phyloP scores from a whole-genome alignment of 805 yeast genomes.

The Alloascoidea africana region DNA sequence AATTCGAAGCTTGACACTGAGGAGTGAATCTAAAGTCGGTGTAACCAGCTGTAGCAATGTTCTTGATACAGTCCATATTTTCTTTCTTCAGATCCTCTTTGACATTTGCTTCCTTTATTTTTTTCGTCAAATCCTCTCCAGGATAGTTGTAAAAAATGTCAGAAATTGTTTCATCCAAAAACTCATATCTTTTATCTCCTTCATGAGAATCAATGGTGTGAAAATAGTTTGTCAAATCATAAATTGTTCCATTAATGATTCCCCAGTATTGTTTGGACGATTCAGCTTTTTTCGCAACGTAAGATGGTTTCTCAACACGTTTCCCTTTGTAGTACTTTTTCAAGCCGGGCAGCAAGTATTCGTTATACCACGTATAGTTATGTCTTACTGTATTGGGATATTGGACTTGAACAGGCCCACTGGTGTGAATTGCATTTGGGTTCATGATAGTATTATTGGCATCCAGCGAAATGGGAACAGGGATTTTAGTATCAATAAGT shows the following conservation, averaged over 20 bases:
- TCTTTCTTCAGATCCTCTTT: constrained; percentile 12
- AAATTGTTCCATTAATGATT: constrained; percentile 18
- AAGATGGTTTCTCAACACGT: constrained; percentile 11
- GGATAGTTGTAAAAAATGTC: constrained; percentile 16
- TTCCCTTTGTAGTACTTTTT: constrained; percentile 20
- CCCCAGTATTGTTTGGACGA: constrained; percentile 11
- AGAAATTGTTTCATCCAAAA: constrained; percentile 17
- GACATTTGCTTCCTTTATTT: constrained; percentile 12
- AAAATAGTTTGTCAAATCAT: constrained; percentile 22
- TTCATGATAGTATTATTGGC: constrained; percentile 16
- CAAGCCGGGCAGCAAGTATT: constrained; percentile 19
- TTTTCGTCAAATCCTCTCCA: constrained; percentile 20
- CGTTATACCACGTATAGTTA: constrained; percentile 20
- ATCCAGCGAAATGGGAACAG: constrained; percentile 13
- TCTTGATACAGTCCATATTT: constrained; percentile 20
- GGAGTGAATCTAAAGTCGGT: constrained; percentile 22
- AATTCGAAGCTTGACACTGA: constrained; percentile 23
- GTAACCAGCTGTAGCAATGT: constrained; percentile 19
- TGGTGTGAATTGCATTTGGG: constrained; percentile 16
- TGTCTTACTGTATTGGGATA: constrained; percentile 18
- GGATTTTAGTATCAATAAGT: constrained; percentile 14
- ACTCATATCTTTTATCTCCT: constrained; percentile 16
- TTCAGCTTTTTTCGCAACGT: constrained; percentile 13
- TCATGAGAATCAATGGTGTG: constrained; percentile 12
- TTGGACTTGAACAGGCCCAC: constrained; percentile 16